Base-by-base conservation (phyloP, 441 rosid species). In the Adansonia gregorii region DNA sequence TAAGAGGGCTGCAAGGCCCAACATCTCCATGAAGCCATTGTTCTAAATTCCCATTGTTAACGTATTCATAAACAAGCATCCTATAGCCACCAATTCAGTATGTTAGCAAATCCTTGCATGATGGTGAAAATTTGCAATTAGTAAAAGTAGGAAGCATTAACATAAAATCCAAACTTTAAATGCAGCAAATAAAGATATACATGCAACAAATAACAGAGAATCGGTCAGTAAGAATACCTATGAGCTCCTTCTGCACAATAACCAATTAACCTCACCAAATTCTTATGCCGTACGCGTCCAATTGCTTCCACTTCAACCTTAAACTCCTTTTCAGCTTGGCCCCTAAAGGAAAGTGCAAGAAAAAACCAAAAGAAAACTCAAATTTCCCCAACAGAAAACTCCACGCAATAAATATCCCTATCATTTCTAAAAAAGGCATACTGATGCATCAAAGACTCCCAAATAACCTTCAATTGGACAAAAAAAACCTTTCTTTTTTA, bases 161-260 rank as follows among this genome's bases (percentile, higher is more conserved):
- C 41, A 8, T 22, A 81, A 49, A 67, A 15, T 55, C 14, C 59
- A 72, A 45, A 55, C 71, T 20, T 43, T 31, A 20, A 76, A 78
- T 10, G 54, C 27, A 19, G 39, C 70, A 6, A 69, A 69, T 14
- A 54, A 72, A 49, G 17, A 67, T 39, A 48, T 19, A 20, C 55
- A 64, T 58, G 55, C 64, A 20, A 66, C 75, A 79, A 74, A 43
- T 17, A 48, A 63, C 55, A 63, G 27, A 48, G 51, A 54, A 15
- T 20, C 19, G 49, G 10, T 68, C 3, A 8, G 20, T 9, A 22
- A 76, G 73, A 76, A 74, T 82, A 91, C 92, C 98, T 93, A 52
- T 92, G 94, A 84, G 92, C 94, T 83, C 98, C 96, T 91, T 95
- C 98, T 22, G 89, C 98, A 76, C 98, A 95, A 83, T 95, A 95